Conservation (phyloP, 2,329 filamentous ascomycete species). For the Dactylonectria macrodidyma region DNA sequence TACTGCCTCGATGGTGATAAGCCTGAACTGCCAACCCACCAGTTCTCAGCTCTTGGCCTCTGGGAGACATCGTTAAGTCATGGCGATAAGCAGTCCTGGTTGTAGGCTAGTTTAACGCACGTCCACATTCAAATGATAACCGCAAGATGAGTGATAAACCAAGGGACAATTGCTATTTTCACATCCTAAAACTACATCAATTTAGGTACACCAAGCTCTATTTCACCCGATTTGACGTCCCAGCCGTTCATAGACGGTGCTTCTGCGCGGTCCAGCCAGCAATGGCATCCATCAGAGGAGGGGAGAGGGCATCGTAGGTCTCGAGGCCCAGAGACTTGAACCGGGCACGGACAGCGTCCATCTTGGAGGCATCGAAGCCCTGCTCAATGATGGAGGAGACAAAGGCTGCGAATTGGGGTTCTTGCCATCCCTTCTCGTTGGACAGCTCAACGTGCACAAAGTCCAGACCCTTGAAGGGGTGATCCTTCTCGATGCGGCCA, state of each 20-base stretch:
- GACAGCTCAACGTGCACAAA: constrained; percentile 78
- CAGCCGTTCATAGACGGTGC: constrained; percentile 30
- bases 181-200: constrained; percentile 24
- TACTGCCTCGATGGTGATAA: too few species aligned
- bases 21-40: too few species aligned
- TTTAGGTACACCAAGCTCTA: constrained; percentile 5
- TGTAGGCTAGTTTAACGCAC: too few species aligned
- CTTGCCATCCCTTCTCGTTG: constrained; percentile 76
- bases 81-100: too few species aligned
- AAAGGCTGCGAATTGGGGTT: constrained; percentile 79
- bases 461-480: constrained; percentile 78
- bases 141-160: not conserved
- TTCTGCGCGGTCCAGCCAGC: constrained; percentile 70
- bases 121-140: not conserved
- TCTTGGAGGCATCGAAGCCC: constrained; percentile 70
- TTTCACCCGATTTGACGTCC: not conserved
- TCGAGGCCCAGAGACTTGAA: constrained; percentile 70
- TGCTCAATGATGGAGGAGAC: constrained; percentile 79
- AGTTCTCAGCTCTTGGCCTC: too few species aligned
- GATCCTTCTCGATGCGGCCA: constrained; percentile 75
- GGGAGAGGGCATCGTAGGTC: constrained; percentile 74
- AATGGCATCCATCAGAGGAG: constrained; percentile 74
- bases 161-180: not conserved
- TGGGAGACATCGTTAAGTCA: too few species aligned
- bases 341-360: constrained; percentile 68